phyloP scores from a whole-genome alignment of 2,329 filamentous ascomycete species.

The Pyrenochaeta sp. region DNA sequence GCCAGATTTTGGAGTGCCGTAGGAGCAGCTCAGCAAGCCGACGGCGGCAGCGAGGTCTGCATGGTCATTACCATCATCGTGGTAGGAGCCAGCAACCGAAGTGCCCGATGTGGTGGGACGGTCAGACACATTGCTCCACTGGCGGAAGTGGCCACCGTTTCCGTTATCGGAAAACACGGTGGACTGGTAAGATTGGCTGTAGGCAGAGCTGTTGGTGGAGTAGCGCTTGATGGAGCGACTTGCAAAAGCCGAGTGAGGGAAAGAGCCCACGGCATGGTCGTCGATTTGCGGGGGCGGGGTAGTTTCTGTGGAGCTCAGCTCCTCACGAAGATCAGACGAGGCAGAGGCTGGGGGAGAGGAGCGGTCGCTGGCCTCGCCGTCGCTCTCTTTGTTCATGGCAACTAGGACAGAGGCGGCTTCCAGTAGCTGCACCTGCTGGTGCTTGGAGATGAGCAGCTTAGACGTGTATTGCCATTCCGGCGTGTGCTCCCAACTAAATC shows the following conservation, averaged over 20 bases:
- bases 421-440: constrained; percentile 97
- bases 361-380: constrained; percentile 74
- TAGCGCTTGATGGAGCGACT: constrained; percentile 53
- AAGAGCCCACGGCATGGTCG: constrained; percentile 63
- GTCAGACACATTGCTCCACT: constrained; percentile 73
- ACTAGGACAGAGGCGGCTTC: constrained; percentile 97
- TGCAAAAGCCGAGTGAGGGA: constrained; percentile 45
- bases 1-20: constrained; percentile 77
- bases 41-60: constrained; percentile 89
- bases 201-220: constrained; percentile 59
- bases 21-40: constrained; percentile 89
- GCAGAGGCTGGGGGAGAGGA: constrained; percentile 85
- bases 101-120: constrained; percentile 77
- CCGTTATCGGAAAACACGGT: constrained; percentile 65
- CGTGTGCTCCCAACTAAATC: constrained; percentile 95
- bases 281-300: constrained; percentile 86
- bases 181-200: constrained; percentile 85
- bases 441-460: constrained; percentile 97
- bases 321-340: constrained; percentile 77
- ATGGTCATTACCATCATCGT: constrained; percentile 73
- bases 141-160: constrained; percentile 69
- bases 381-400: constrained; percentile 78
- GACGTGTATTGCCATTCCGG: constrained; percentile 97
- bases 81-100: constrained; percentile 69
- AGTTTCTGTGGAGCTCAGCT: constrained; percentile 87